Evolutionary conservation across 2,329 filamentous ascomycete species (phyloP).

Genomic region (Hypoxylon rubiginosum): DNA sequence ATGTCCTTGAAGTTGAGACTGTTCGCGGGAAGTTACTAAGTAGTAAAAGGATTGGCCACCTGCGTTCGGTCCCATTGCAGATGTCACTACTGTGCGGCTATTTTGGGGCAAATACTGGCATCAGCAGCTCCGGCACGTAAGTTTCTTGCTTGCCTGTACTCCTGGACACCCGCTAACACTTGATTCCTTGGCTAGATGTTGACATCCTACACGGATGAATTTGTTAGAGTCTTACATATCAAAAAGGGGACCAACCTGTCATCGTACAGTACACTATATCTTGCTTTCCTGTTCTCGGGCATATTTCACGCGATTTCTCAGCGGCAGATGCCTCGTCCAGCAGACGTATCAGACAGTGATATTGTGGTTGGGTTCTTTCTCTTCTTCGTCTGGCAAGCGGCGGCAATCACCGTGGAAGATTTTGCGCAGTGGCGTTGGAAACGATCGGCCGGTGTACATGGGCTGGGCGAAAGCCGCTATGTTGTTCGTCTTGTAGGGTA

Average conservation of each 20-base stretch:
- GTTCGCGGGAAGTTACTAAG: too few relatives aligned
- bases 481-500: not conserved
- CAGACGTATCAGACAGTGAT: not conserved
- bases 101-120: constrained; percentile 28
- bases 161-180: too few relatives aligned
- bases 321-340: not conserved
- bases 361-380: not conserved
- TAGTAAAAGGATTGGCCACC: constrained; percentile 5
- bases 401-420: constrained; percentile 22
- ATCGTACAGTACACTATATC: constrained; percentile 4
- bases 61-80: not conserved
- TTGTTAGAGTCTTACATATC: too few relatives aligned
- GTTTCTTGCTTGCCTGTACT: too few relatives aligned
- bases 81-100: not conserved
- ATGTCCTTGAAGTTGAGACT: too few relatives aligned
- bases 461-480: not conserved
- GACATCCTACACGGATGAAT: too few relatives aligned
- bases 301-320: not conserved
- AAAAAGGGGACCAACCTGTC: constrained; percentile 14
- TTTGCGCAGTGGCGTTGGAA: not conserved
- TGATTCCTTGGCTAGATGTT: too few relatives aligned
- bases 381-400: constrained; percentile 16
- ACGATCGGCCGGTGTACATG: not conserved
- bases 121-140: constrained; percentile 8
- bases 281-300: not conserved